Base-by-base conservation (phyloP, 2,329 filamentous ascomycete genomes). In the Neurospora sp. region DNA sequence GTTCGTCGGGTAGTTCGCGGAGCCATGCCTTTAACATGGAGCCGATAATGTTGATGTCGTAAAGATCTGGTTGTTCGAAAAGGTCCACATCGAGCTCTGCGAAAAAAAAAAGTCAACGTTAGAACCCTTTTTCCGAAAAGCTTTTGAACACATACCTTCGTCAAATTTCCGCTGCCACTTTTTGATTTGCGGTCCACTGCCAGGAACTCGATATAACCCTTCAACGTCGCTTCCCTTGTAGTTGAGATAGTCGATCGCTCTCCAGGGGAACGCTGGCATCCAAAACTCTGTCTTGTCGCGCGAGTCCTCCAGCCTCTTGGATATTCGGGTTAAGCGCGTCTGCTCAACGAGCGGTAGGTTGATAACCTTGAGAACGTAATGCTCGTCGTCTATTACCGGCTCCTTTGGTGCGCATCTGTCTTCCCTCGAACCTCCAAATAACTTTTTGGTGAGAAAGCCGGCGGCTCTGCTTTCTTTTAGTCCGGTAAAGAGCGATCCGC, bases 21-120 rank as follows among this genome's bases (percentile, higher is more conserved):
- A 98, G 87, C 95, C 95, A 98, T 23, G 92, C 92, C 78, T 98
- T 98, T 75, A 98, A 91, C 88, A 98, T 91, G 2, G 95, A 97
- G 46, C 93, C 93, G 75, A 98, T 92, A 70, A 96, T 97, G 80
- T 97, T 97, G 79, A 97, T 96, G 78, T 98, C 95, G 78, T 97
- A 97, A 3, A 97, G 85, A 73, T 97, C 92, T 5, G 90, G 86
- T 76, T 95, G 92, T 67, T 92, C 90, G 75, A 97, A 96, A 0
- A 98, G 86, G 77, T 97, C 92, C 75, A 98, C 92, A 74, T 98
- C 95, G 72, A 89, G 85, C 79, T 96, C 94, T 92, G 71, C 15
- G 11, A 17, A 33, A 62, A 17, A 33, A 62, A 33, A 62, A 62
- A 17, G 6, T 15, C 37, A 4, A 36, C 28, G 67, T 75, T 70